A percentile compares a stretch with the other conserved stretches of the same genome.
Conservation (phyloP, 176 grass and related monocot genomes). For the Zea luxurians region DNA sequence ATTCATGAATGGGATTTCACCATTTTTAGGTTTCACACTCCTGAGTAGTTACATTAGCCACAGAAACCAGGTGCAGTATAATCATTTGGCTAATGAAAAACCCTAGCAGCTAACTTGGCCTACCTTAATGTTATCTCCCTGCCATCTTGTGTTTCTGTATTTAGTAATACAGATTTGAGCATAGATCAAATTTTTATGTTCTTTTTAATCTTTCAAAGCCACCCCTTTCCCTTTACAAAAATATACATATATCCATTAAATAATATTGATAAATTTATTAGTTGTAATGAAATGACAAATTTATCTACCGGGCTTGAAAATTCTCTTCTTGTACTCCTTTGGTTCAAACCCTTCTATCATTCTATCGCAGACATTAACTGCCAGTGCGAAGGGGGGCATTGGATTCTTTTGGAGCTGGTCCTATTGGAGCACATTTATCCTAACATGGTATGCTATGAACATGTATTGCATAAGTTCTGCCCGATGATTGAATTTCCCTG, state of each 20-base stretch:
- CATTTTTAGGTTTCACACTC: not conserved
- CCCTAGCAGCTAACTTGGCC: not conserved
- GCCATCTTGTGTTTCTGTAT: not conserved
- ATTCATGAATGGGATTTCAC: not conserved
- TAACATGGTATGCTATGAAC: conserved; percentile 76
- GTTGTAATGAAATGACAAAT: not conserved
- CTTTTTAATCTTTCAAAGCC: conserved; percentile 11
- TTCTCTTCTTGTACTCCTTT: not conserved
- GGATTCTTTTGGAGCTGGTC: conserved; percentile 99
- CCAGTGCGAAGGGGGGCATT: conserved; percentile 73
- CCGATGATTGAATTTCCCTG: not conserved
- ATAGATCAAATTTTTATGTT: not conserved
- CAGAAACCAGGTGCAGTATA: conserved; percentile 7
- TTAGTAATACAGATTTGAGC: not conserved
- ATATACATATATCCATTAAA: not conserved
- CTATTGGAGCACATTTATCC: conserved; percentile 99
- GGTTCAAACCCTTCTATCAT: conserved; percentile 35
- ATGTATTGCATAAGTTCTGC: conserved; percentile 5
- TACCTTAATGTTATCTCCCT: conserved; percentile 6
- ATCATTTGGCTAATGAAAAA: conserved; percentile 14
- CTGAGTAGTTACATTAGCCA: conserved; percentile 6
- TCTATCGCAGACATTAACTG: conserved; percentile 68
- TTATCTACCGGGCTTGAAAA: conserved; percentile 20
- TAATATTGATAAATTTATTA: not conserved
- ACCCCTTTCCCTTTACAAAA: not conserved